Conservation (phyloP, 2,329 filamentous ascomycete genomes). For the Colletotrichum sp. region DNA sequence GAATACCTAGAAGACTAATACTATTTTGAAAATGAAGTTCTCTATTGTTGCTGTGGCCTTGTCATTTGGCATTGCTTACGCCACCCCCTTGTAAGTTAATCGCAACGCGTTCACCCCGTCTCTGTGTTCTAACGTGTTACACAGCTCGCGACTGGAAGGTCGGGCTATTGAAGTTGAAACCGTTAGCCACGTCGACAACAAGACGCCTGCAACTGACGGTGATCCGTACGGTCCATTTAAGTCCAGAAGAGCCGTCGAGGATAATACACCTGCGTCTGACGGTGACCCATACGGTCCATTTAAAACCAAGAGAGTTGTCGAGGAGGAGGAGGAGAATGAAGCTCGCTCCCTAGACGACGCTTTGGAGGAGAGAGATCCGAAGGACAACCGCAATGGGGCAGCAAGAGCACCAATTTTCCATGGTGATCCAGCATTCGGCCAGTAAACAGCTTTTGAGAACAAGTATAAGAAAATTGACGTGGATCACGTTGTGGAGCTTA, state of each 20-base stretch:
- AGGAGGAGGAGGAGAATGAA: not conserved
- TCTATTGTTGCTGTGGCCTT: not conserved
- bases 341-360: not conserved
- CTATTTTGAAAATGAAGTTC: not conserved
- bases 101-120: accelerated
- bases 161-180: not conserved
- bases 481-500: not conserved
- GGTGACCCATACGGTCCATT: not conserved
- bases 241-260: not conserved
- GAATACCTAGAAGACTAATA: not conserved
- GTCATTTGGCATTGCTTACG: not conserved
- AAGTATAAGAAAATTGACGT: not conserved
- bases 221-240: not conserved
- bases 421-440: not conserved
- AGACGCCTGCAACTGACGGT: not conserved
- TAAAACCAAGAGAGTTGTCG: not conserved
- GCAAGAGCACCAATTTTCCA: not conserved
- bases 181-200: not conserved
- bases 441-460: not conserved
- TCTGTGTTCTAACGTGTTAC: not conserved
- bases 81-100: not conserved
- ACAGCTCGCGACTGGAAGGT: not conserved
- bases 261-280: not conserved
- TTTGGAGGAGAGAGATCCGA: not conserved
- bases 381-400: not conserved